Evolutionary conservation across 2,329 filamentous ascomycete genomes (phyloP).

Genomic region (Neonectria coccinea): DNA sequence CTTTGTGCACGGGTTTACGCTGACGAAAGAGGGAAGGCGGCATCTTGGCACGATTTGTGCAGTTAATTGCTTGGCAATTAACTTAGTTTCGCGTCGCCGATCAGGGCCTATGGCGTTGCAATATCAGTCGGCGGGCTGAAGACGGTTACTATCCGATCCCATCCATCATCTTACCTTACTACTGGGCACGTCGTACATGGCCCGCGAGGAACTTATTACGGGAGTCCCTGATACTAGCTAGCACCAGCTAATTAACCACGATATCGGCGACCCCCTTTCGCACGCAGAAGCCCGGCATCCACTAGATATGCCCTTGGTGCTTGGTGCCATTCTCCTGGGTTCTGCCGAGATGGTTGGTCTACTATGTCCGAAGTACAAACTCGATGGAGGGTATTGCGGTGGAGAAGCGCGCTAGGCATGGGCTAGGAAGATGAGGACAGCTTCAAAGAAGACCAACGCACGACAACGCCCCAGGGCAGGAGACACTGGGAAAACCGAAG

Average conservation of each 20-base stretch:
- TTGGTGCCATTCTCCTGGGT: slow-evolving; percentile 4
- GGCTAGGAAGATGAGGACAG: slow-evolving; percentile 5
- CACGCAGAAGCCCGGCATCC: slow-evolving; percentile 18
- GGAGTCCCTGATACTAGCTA: neutral
- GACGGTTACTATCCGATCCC: slow-evolving; percentile 16
- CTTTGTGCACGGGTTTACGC: too few species aligned
- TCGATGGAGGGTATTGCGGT: slow-evolving; percentile 18
- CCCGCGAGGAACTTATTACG: neutral
- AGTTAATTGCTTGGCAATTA: too few species aligned
- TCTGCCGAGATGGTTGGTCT: slow-evolving; percentile 16
- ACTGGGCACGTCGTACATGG: neutral
- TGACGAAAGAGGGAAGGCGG: too few species aligned
- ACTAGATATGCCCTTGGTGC: neutral
- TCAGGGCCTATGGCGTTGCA: slow-evolving; percentile 22
- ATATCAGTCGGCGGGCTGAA: slow-evolving; percentile 4
- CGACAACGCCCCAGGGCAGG: neutral
- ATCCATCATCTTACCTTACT: slow-evolving; percentile 12
- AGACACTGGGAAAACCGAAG: neutral
- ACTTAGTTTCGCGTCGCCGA: too few species aligned
- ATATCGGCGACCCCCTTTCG: slow-evolving; percentile 24
- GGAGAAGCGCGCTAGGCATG: slow-evolving; percentile 11
- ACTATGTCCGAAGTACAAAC: neutral
- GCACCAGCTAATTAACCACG: neutral
- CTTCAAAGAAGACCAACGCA: neutral
- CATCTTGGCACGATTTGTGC: too few species aligned